Conservation (phyloP, 2,329 filamentous ascomycete species). For the Stachybotrys chartarum region DNA sequence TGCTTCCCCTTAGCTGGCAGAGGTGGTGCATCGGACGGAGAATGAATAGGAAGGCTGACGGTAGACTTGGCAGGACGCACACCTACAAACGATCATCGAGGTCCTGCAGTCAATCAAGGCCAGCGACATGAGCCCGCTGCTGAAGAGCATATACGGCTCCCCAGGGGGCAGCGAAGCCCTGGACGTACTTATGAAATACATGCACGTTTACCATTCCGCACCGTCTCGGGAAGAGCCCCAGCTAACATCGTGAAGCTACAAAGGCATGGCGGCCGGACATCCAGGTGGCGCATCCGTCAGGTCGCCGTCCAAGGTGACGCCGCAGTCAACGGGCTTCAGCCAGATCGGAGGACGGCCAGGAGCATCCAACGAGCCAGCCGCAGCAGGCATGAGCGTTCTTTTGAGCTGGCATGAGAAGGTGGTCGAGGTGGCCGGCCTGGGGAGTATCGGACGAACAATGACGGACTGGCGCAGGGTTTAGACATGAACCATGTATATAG, state of each 20-base stretch:
- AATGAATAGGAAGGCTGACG: background rate
- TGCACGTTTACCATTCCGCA: constrained; percentile 49
- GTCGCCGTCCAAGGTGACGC: constrained; percentile 44
- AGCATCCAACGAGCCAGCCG: constrained; percentile 57
- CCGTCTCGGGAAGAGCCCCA: constrained; percentile 2
- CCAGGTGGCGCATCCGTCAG: constrained; percentile 34
- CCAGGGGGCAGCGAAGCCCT: constrained; percentile 77
- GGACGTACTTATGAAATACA: constrained; percentile 96
- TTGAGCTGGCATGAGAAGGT: constrained; percentile 99
- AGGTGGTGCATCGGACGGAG: background rate
- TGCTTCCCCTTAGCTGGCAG: constrained; percentile 1
- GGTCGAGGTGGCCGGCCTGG: constrained; percentile 85
- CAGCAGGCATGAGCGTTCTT: constrained; percentile 90
- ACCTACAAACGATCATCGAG: constrained; percentile 83
- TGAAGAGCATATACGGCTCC: constrained; percentile 71
- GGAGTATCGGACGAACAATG: constrained; percentile 91
- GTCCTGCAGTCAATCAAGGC: constrained; percentile 95
- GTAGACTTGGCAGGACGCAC: constrained; percentile 58
- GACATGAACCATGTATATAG: background rate
- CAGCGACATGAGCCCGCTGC: constrained; percentile 85
- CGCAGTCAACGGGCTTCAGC: constrained; percentile 78
- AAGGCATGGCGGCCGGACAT: constrained; percentile 65
- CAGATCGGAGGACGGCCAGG: constrained; percentile 58
- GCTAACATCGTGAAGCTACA: constrained; percentile 54
- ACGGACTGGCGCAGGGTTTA: constrained; percentile 80